These are phyloP conservation scores for Xylaria castorea DNA, from an alignment of 495 filamentous ascomycete species.

Conservation along the genomic window DNA sequence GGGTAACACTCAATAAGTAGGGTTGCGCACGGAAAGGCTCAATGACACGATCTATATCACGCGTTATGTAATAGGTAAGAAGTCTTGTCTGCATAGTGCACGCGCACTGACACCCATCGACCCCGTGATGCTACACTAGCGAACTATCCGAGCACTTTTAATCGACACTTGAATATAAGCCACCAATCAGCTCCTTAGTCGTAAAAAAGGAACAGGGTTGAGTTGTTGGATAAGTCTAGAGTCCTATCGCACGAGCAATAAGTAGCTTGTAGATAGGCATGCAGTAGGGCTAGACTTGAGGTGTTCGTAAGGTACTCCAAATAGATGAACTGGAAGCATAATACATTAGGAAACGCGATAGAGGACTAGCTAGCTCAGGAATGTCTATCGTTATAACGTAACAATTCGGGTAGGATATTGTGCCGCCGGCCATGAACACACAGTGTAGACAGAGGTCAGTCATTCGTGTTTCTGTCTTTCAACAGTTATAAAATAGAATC, in stretches of 20 bases:
- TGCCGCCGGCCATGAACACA: neutral
- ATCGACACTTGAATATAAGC: neutral
- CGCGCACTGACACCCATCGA: neutral
- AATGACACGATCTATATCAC: neutral
- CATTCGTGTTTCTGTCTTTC: too few species aligned
- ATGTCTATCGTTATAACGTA: neutral
- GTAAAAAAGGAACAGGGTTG: neutral
- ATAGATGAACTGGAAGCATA: neutral
- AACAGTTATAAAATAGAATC: too few species aligned
- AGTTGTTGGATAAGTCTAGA: neutral
- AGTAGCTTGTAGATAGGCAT: neutral
- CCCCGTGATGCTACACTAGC: neutral
- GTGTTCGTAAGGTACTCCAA: neutral
- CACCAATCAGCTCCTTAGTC: neutral
- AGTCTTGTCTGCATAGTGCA: neutral
- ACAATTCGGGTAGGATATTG: neutral
- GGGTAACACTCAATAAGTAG: neutral
- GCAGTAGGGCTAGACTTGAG: neutral
- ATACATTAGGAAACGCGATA: neutral
- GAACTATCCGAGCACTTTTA: neutral
- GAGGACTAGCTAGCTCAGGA: neutral
- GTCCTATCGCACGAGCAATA: neutral
- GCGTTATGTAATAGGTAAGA: neutral
- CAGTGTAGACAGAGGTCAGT: neutral
- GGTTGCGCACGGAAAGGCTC: neutral